Evolutionary conservation across 371 early-diverging fungal species (phyloP), one percentile per base, ranked within the genome.

Genomic region (Mortierella sp.): DNA sequence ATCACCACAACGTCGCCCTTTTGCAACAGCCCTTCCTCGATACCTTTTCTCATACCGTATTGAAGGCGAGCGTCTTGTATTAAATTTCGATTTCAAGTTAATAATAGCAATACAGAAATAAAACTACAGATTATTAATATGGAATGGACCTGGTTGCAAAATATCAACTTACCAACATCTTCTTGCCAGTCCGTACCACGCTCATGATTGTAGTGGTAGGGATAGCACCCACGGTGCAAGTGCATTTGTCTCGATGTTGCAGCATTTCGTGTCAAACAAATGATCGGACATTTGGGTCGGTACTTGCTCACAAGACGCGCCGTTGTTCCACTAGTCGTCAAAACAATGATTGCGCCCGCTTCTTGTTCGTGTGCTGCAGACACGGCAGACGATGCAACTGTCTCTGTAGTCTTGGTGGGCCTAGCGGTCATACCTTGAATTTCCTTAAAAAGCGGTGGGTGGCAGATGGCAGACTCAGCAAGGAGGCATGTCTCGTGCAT

Each of bases 261-360:
- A 56, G 84, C 89, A 64, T 93, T 85, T 61, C 93, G 88, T 7
- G 97, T 96, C 40, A 96, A 90, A 29, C 94, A 92, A 45, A 98
- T 86, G 67, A 97, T 95, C 19, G 98, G 97, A 71, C 95, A 92
- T 57, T 89, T 78, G 19, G 98, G 97, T 58, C 98, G 91, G 87
- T 97, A 98, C 87, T 98, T 98, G 73, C 93, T 88, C 60, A 95
- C 91, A 63, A 95, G 83, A 49, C 96, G 91, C n/a, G 98, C 97
- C 40, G 98, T 94, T 31, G 84, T 83, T 35, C 94, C 94, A 34
- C 90, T 89, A 55, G 92, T 93, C 70, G 96, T 91, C 67, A 93
- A 86, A 35, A 96, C 92, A 75, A 97, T 90, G 81, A 97, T 93
- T 13, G 95, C 91, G 31, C 93, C 93, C n/a, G 93, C 93, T 47